phyloP scores from a whole-genome alignment of 257 asterid species.

The Solanum peruvianum region DNA sequence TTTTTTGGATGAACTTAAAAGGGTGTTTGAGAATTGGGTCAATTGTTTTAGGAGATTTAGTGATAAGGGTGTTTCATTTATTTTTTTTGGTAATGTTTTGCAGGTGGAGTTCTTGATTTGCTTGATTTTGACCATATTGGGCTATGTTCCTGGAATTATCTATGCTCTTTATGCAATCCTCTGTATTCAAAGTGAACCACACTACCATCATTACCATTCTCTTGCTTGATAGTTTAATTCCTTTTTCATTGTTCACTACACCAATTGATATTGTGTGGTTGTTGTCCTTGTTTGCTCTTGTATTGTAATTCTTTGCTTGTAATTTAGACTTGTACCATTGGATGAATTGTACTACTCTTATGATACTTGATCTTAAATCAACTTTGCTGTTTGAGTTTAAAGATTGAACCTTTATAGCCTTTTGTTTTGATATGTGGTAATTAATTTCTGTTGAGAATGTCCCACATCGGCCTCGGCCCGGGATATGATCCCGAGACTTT shows the following conservation, averaged over 20 bases:
- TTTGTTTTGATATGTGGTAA: neutral
- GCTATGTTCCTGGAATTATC: conserved; percentile 51
- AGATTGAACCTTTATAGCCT: neutral
- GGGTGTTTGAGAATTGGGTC: neutral
- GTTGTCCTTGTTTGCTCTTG: neutral
- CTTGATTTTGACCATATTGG: conserved; percentile 32
- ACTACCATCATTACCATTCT: neutral
- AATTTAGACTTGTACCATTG: neutral
- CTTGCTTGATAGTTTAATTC: neutral
- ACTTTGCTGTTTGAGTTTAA: neutral
- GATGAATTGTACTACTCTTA: neutral
- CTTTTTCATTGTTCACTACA: neutral
- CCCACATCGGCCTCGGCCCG: neutral
- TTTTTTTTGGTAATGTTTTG: neutral
- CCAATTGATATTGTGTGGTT: neutral
- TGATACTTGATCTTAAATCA: neutral
- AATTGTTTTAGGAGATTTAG: neutral
- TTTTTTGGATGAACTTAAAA: neutral
- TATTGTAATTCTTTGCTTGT: neutral
- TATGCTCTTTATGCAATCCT: conserved; percentile 47
- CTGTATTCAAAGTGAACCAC: neutral
- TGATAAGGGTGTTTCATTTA: neutral
- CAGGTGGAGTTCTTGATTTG: conserved; percentile 53
- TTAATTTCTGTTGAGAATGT: neutral
- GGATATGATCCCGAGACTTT: neutral